Base-by-base conservation (phyloP, 2,329 filamentous ascomycete genomes). In the Proliferodiscus dingleyae region DNA sequence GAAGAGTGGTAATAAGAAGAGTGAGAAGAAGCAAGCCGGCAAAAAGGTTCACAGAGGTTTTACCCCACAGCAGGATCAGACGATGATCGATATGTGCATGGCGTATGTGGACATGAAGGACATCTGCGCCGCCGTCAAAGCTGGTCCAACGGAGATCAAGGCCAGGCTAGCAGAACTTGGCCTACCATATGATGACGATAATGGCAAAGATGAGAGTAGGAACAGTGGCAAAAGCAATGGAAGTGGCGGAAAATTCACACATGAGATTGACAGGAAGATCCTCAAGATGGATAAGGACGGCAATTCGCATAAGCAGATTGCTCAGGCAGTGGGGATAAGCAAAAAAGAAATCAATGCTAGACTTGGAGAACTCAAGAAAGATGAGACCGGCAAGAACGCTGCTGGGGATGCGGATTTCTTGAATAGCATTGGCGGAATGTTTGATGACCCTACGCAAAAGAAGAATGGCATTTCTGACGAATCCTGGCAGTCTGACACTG, bases 271-370 rank as follows among this genome's bases (percentile, higher is more conserved):
- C 16, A 34, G 19, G 6, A 34, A 15, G 1, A 34, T 34, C 13
- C 5, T 34, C 10, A 16, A 4, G n/a, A 34, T 34, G 32, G 18
- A 30, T 16, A 37, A 30, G 3, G 40, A 41, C 16, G 32, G 32
- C 16, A 28, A 37, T 3, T 24, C 41, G 4, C 52, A 46, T 37
- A 37, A 36, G 16, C 26, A 45, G n/a, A 51, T 55, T 29, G 41
- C 32, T 9, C 29, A 29, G 10, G 47, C 39, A 18, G 24, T 46
- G 21, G 33, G 42, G 3, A 32, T 41, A 8, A 33, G 22, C 19
- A 54, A 57, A 34, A 51, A 50, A 11, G 49, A 53, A 21, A 37
- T 53, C 5, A 24, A 38, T 11, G 36, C 36, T 19, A 42, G 56
- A 5, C 54, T 40, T 24, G 53, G 57, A 37, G 46, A 45, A 15